phyloP scores from a whole-genome alignment of 768 basidiomycete species.

The Calocera viscosa region DNA sequence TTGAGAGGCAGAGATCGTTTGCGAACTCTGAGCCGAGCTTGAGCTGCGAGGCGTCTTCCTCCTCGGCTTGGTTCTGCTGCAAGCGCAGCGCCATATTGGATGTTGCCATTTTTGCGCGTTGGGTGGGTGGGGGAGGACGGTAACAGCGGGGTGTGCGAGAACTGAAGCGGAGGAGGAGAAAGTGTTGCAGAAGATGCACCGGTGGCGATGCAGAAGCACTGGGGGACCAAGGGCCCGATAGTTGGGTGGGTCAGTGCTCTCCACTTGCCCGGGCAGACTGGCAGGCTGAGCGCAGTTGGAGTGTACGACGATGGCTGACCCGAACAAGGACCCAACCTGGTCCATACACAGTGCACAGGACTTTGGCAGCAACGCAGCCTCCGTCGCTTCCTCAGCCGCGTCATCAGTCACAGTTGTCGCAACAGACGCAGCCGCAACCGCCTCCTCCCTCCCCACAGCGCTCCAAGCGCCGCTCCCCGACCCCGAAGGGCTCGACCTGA shows the following conservation, averaged over 20 bases:
- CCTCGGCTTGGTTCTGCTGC: slow-evolving; percentile 34
- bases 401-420: neutral
- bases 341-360: slow-evolving; percentile 5
- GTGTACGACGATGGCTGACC: slow-evolving; percentile 5
- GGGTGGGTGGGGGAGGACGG: neutral
- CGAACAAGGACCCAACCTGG: neutral
- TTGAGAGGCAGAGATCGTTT: slow-evolving; percentile 79
- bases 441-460: neutral
- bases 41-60: slow-evolving; percentile 74
- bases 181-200: neutral
- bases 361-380: slow-evolving; percentile 3
- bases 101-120: neutral
- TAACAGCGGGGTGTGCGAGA: neutral
- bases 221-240: neutral
- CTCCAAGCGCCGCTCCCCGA: neutral
- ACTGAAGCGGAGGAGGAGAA: neutral
- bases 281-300: too few species aligned
- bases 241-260: neutral
- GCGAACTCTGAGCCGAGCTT: slow-evolving; percentile 87
- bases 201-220: slow-evolving; percentile 6
- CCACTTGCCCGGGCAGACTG: too few species aligned
- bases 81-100: slow-evolving; percentile 3
- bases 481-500: neutral
- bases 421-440: neutral
- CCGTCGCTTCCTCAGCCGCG: neutral